Evolutionary conservation across 345 rosid genomes (phyloP).

Genomic region (Arabis hirsuta): DNA sequence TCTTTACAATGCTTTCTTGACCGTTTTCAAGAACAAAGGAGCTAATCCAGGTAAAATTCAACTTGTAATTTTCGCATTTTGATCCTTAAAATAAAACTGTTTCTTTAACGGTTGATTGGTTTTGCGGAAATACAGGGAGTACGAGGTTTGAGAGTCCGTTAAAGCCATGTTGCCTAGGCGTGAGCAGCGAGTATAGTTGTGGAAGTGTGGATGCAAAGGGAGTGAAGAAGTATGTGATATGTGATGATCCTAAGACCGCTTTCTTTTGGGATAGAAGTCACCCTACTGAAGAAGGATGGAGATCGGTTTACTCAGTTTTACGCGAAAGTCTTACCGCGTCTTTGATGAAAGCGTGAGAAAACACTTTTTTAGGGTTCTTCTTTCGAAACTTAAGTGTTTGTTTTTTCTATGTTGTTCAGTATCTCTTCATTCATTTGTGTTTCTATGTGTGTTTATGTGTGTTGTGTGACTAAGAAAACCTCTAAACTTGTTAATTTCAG

Average conservation of each 20-base stretch:
- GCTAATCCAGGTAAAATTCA: conserved; percentile 39
- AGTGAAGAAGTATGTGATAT: conserved; percentile 49
- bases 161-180: conserved; percentile 64
- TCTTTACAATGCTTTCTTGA: conserved; percentile 63
- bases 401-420: conserved; percentile 6
- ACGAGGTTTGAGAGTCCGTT: conserved; percentile 56
- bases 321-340: conserved; percentile 41
- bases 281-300: conserved; percentile 68
- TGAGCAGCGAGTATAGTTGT: conserved; percentile 43
- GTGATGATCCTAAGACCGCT: conserved; percentile 50
- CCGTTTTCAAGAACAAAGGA: conserved; percentile 54
- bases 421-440: conserved; percentile 41
- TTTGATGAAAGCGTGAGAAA: conserved; percentile 35
- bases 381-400: conserved; percentile 11
- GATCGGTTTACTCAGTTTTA: conserved; percentile 51
- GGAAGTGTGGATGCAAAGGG: conserved; percentile 56
- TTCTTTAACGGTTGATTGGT: background rate
- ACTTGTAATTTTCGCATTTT: background rate
- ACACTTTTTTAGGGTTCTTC: conserved; percentile 23
- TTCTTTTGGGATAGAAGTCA: conserved; percentile 69
- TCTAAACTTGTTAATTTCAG: conserved; percentile 17
- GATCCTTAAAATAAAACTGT: background rate
- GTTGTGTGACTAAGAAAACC: conserved; percentile 32
- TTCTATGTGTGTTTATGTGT: conserved; percentile 18
- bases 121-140: conserved; percentile 39